phyloP scores from a whole-genome alignment of 1,284 basidiomycete species.

The Cryptococcus neoformans region DNA sequence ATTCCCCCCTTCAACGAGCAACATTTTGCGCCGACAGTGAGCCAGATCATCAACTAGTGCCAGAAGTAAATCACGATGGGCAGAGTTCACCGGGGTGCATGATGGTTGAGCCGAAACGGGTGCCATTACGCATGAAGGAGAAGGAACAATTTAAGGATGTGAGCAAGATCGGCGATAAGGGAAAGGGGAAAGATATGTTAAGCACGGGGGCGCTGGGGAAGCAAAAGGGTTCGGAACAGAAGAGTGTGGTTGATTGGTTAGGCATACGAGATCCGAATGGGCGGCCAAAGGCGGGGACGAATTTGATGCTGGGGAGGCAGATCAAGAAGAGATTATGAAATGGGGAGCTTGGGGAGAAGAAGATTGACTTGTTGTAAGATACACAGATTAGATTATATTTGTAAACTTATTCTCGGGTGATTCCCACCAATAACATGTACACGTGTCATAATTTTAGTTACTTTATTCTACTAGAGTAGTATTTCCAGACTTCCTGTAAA shows the following conservation, averaged over 20 bases:
- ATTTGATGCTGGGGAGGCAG: constrained; percentile 20
- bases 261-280: constrained; percentile 28
- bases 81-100: background rate
- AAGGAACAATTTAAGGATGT: no score
- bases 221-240: background rate
- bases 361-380: no score
- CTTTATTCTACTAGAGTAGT: background rate
- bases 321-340: constrained; percentile 18
- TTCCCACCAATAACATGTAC: background rate
- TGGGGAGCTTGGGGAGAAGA: background rate
- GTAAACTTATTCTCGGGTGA: background rate
- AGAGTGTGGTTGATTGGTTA: constrained; percentile 16
- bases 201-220: background rate
- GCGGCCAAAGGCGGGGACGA: constrained; percentile 25
- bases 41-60: no score
- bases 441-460: background rate
- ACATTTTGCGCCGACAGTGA: no score
- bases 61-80: background rate
- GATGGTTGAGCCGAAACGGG: background rate
- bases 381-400: no score
- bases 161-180: no score
- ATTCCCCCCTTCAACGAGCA: no score
- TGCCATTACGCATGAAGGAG: no score
- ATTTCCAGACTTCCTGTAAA: background rate
- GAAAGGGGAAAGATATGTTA: no score